Evolutionary conservation across 2,329 filamentous ascomycete species (phyloP).

Genomic region (Claviceps sp.): DNA sequence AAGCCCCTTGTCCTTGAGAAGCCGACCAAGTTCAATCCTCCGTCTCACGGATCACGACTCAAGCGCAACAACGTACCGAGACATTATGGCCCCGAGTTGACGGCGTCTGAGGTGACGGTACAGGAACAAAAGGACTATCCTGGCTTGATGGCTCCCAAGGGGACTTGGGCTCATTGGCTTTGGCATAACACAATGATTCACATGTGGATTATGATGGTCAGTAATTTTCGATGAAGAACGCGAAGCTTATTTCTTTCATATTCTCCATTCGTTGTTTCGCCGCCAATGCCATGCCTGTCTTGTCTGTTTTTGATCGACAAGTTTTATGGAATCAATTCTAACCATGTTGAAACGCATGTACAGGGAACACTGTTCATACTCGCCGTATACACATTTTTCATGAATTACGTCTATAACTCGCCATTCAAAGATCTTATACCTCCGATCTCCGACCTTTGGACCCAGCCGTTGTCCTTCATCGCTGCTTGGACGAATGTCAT

Average conservation of each 20-base stretch:
- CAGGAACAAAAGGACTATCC: constrained; percentile 68
- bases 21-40: constrained; percentile 79
- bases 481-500: constrained; percentile 58
- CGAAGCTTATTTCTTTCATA: neutral
- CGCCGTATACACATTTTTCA: constrained; percentile 57
- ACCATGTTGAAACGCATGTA: neutral
- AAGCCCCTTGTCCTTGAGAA: constrained; percentile 66
- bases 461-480: constrained; percentile 55
- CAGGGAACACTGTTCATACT: constrained; percentile 56
- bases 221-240: constrained; percentile 10
- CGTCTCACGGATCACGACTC: constrained; percentile 69
- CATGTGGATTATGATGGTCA: constrained; percentile 69
- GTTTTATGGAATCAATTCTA: neutral
- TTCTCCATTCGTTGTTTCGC: neutral
- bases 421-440: constrained; percentile 72
- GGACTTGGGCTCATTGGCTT: constrained; percentile 75
- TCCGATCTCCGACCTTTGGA: constrained; percentile 50
- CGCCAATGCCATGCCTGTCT: neutral
- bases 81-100: constrained; percentile 63
- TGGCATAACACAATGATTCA: constrained; percentile 66
- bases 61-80: constrained; percentile 40
- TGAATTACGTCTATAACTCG: constrained; percentile 67
- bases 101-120: constrained; percentile 47
- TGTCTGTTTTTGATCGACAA: too few relatives aligned
- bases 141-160: constrained; percentile 73